phyloP scores from a whole-genome alignment of 257 asterid species.

The Paulownia fortunei region DNA sequence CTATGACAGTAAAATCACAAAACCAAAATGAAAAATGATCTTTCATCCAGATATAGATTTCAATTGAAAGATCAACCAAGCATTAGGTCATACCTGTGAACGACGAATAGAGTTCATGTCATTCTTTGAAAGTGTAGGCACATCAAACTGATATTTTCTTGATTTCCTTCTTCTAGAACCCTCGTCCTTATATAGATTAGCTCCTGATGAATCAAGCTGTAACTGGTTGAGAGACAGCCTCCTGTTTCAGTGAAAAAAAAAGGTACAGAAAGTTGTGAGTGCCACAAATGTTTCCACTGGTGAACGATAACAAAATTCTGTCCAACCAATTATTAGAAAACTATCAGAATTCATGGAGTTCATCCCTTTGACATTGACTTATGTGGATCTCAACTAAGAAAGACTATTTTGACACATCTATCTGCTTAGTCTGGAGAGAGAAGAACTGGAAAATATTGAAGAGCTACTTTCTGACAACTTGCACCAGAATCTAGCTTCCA shows the following conservation, averaged over 20 bases:
- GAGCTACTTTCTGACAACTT: constrained; percentile 11
- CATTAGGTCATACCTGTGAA: constrained; percentile 64
- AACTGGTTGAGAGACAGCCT: constrained; percentile 65
- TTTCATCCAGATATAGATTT: constrained; percentile 19
- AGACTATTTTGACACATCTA: constrained; percentile 8
- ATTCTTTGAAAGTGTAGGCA: constrained; percentile 66
- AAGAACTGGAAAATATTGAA: not conserved
- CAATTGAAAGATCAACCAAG: constrained; percentile 30
- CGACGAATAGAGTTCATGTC: constrained; percentile 71
- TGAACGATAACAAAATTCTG: constrained; percentile 6
- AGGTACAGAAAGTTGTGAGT: constrained; percentile 26
- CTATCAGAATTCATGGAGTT: constrained; percentile 13
- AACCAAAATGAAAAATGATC: constrained; percentile 18
- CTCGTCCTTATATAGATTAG: constrained; percentile 59
- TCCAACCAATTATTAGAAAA: constrained; percentile 23
- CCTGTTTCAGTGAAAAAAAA: constrained; percentile 60
- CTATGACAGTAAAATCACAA: constrained; percentile 43
- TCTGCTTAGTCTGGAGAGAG: not conserved
- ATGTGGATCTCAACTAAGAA: not conserved
- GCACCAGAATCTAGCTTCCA: constrained; percentile 1
- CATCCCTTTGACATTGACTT: constrained; percentile 14
- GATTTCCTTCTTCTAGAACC: constrained; percentile 72
- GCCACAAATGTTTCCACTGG: constrained; percentile 17
- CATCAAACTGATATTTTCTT: constrained; percentile 61
- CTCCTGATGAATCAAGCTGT: constrained; percentile 66